phyloP scores from a whole-genome alignment of 768 basidiomycete species.

The Amanita exitialis region DNA sequence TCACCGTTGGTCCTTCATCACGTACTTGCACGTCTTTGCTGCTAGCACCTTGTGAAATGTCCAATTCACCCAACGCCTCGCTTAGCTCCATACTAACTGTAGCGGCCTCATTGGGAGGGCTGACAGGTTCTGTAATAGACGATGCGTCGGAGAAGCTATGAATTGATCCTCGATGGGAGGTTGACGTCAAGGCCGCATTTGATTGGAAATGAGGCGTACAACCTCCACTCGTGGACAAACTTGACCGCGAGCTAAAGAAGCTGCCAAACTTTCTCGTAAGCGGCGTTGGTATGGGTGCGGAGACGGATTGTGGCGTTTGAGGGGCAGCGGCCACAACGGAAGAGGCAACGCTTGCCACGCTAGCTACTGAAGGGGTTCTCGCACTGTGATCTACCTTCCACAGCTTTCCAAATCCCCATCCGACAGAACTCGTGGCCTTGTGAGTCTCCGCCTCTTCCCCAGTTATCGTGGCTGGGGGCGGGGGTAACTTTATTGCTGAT shows the following conservation, averaged over 20 bases:
- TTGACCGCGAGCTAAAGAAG: constrained; percentile 53
- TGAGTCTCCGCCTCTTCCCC: constrained; percentile 21
- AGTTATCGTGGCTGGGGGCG: constrained; percentile 28
- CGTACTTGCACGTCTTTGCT: background rate
- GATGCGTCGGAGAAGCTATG: constrained; percentile 50
- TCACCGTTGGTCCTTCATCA: background rate
- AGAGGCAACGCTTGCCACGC: constrained; percentile 15
- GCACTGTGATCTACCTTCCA: constrained; percentile 26
- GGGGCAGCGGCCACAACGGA: constrained; percentile 15
- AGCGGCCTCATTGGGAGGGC: constrained; percentile 30
- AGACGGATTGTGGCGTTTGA: constrained; percentile 16
- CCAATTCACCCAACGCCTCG: background rate
- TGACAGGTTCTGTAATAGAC: constrained; percentile 47
- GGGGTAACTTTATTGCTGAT: constrained; percentile 27
- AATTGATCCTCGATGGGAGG: constrained; percentile 27
- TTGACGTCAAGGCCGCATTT: constrained; percentile 17
- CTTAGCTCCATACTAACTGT: background rate
- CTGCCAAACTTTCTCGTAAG: constrained; percentile 61
- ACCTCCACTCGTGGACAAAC: constrained; percentile 31
- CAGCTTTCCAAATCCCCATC: constrained; percentile 60
- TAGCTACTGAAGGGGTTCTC: constrained; percentile 4
- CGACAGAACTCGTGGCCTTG: constrained; percentile 23
- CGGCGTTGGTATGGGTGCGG: constrained; percentile 26
- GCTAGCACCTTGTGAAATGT: background rate
- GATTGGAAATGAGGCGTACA: constrained; percentile 21